Evolutionary conservation across 139 green algal species (phyloP), one percentile per base, ranked within the genome.

Genomic region (Chlorella ohadii): DNA sequence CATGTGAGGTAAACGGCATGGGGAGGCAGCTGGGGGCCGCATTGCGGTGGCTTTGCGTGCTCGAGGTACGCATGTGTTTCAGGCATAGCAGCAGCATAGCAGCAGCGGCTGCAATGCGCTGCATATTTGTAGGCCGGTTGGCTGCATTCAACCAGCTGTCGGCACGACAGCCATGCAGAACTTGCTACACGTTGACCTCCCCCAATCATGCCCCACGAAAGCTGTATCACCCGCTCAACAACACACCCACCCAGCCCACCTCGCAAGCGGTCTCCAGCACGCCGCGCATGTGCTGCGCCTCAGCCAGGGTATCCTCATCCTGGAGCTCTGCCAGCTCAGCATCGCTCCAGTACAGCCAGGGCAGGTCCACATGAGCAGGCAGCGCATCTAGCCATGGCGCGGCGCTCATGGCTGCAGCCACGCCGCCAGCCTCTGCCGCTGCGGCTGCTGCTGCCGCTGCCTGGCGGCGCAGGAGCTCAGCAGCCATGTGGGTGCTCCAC

Each of bases 271-370:
- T n/a, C 20, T 73, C 78, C 5, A 34, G 64, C 39, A 71, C n/a
- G 2, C 27, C 22, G 28, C n/a, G 61, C 38, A 83, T 31, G 28
- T 83, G 78, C 28, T 5, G 17, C 15, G 63, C 78, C 63, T 83
- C 78, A 22, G 41, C 63, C 15, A 83, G 20, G 5, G 78, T 83
- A 63, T 83, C 78, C 47, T 73, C 78, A 22, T 83, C 78, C 39
- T 83, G 78, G 22, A 83, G 78, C 78, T 83, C 39, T 25, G 63
- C 78, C 78, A 83, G 39, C 78, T 83, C 78, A 41, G 38, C 78
- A 28, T 73, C 41, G 61, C 63, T 83, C 78, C 78, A 83, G n/a
- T 74, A 73, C 63, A 83, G 78, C 78, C 78, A 83, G 0, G 63
- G 63, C 61, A 83, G 63, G 63, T 73, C 78, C 28, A 74, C 63